Percentiles rank a stretch among this genome's conserved stretches.
phyloP scores from a whole-genome alignment of 495 filamentous ascomycete genomes.

The Penicillium ucsense region DNA sequence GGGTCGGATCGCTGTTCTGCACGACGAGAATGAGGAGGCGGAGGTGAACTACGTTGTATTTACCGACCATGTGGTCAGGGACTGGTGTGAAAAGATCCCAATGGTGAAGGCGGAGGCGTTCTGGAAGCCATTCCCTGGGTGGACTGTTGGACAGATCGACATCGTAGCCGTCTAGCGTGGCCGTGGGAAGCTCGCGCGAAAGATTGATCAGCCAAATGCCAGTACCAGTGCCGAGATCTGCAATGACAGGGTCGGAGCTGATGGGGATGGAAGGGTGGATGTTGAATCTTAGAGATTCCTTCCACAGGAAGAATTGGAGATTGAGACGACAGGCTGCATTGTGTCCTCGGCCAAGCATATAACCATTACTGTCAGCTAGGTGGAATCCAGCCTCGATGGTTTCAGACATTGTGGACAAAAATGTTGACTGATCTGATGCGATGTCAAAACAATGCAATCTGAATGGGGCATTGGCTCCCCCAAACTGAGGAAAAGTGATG shows the following conservation, averaged over 20 bases:
- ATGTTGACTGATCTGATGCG: too few species aligned
- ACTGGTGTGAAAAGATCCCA: constrained; percentile 18
- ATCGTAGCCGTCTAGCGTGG: constrained; percentile 15
- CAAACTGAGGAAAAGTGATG: too few species aligned
- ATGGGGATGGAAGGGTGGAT: constrained; percentile 9
- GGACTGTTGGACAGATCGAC: constrained; percentile 17
- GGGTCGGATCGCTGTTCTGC: constrained; percentile 8
- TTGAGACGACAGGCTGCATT: constrained; percentile 3
- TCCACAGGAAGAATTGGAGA: constrained; percentile 7
- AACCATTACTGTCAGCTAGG: constrained; percentile 6
- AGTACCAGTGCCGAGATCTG: constrained; percentile 16
- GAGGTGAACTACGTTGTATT: constrained; percentile 30
- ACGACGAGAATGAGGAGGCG: constrained; percentile 21
- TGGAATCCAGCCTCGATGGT: neutral
- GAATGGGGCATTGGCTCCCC: too few species aligned
- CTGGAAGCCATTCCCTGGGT: constrained; percentile 14
- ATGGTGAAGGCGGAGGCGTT: constrained; percentile 13
- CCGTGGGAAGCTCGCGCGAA: constrained; percentile 8
- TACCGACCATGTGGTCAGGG: constrained; percentile 10
- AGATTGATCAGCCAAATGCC: constrained; percentile 21
- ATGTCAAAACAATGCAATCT: too few species aligned
- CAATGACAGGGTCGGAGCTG: constrained; percentile 5
- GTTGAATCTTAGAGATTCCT: constrained; percentile 4
- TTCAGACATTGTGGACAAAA: too few species aligned
- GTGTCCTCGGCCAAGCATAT: constrained; percentile 5